phyloP scores from a whole-genome alignment of 2,329 filamentous ascomycete species.

The Cadophora malorum region DNA sequence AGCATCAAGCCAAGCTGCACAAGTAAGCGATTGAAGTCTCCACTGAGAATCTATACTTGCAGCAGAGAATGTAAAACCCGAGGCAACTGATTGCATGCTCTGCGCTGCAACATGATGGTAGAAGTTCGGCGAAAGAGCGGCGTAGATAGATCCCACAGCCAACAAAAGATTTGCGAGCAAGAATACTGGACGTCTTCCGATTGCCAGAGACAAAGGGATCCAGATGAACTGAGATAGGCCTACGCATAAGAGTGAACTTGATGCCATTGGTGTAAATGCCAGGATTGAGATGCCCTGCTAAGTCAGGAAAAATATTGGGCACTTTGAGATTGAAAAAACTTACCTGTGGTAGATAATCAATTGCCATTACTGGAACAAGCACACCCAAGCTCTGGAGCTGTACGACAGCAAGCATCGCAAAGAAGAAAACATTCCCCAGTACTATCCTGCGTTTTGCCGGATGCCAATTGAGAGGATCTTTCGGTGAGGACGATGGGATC shows the following conservation, averaged over 20 bases:
- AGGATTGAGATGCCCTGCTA: slow-evolving; percentile 39
- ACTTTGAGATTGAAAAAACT: neutral
- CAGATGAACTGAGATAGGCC: slow-evolving; percentile 48
- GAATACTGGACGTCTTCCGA: slow-evolving; percentile 49
- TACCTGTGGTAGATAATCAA: slow-evolving; percentile 38
- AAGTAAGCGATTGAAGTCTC: neutral
- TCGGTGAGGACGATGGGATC: slow-evolving; percentile 44
- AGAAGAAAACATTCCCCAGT: slow-evolving; percentile 33
- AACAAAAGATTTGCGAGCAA: slow-evolving; percentile 43
- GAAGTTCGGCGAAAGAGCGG: slow-evolving; percentile 42
- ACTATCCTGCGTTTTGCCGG: slow-evolving; percentile 33
- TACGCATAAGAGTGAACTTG: slow-evolving; percentile 45
- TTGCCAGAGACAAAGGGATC: slow-evolving; percentile 47
- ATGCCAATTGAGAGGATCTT: slow-evolving; percentile 45
- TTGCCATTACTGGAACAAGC: slow-evolving; percentile 32
- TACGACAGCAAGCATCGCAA: slow-evolving; percentile 36
- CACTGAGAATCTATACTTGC: slow-evolving; percentile 31
- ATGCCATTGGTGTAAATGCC: slow-evolving; percentile 40
- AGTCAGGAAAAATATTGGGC: neutral
- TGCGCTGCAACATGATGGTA: slow-evolving; percentile 42
- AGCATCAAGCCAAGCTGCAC: slow-evolving; percentile 46
- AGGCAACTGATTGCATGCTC: slow-evolving; percentile 45
- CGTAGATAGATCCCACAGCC: slow-evolving; percentile 42
- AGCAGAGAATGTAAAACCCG: slow-evolving; percentile 44
- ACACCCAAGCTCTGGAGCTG: slow-evolving; percentile 39